Conservation (phyloP, 148 eudicot species). For the Vaccinium macrocarpon region DNA sequence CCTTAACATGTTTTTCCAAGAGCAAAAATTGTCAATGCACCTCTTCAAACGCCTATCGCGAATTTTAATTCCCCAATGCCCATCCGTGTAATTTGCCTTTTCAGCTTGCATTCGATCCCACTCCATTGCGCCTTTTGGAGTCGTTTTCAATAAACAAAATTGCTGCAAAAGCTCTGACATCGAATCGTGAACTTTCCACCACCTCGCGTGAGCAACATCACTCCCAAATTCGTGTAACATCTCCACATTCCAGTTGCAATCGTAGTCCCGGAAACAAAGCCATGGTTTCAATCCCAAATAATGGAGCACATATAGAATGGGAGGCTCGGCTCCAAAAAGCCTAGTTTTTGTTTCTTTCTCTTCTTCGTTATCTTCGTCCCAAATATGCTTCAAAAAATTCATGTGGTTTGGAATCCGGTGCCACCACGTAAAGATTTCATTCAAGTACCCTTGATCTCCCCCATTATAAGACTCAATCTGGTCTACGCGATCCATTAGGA, state of each 20-base stretch:
- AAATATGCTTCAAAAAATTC: slow-evolving; percentile 75
- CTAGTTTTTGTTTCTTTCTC: slow-evolving; percentile 49
- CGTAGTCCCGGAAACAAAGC: slow-evolving; percentile 82
- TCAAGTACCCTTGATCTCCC: slow-evolving; percentile 90
- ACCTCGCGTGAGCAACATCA: slow-evolving; percentile 66
- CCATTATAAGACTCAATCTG: slow-evolving; percentile 85
- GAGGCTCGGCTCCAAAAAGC: slow-evolving; percentile 76
- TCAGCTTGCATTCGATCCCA: slow-evolving; percentile 74
- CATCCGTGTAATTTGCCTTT: slow-evolving; percentile 61
- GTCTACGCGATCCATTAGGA: slow-evolving; percentile 69
- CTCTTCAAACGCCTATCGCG: slow-evolving; percentile 51
- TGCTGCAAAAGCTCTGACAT: slow-evolving; percentile 66
- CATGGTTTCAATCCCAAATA: slow-evolving; percentile 86
- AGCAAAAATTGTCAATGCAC: slow-evolving; percentile 66
- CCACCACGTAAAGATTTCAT: slow-evolving; percentile 95
- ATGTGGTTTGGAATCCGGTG: slow-evolving; percentile 76
- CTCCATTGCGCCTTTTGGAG: slow-evolving; percentile 77
- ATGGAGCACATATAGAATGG: slow-evolving; percentile 71
- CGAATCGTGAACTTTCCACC: slow-evolving; percentile 86
- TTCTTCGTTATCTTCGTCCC: slow-evolving; percentile 75
- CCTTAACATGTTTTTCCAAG: slow-evolving; percentile 72
- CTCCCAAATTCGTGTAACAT: slow-evolving; percentile 77
- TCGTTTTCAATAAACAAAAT: slow-evolving; percentile 52
- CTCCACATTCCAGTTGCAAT: slow-evolving; percentile 75
- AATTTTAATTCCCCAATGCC: slow-evolving; percentile 62